Base-by-base conservation (phyloP, 768 basidiomycete species). In the Suillus cothurnatus region DNA sequence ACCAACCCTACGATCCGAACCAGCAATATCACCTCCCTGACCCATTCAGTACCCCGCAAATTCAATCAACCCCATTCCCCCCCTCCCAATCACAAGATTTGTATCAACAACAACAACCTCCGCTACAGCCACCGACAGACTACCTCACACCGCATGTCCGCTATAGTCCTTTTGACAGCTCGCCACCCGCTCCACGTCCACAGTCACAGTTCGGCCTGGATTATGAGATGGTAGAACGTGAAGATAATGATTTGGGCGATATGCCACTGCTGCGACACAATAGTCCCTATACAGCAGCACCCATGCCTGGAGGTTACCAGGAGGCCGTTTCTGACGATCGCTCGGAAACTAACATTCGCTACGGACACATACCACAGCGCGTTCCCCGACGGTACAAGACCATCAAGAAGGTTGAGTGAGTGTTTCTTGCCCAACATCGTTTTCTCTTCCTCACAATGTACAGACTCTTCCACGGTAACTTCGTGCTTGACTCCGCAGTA, bases 331-430 rank as follows among this genome's bases (percentile, higher is more conserved):
- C 67, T 23, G 80, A 84, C 23, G 71, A 73, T 8, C 71, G 69
- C 23, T 67, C 56, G n/a, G 82, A 82, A 56, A 84, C 72, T 71
- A 90, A 91, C 66, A 92, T 93, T 64, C 84, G 94, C 23, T 98
- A 97, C 73, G 96, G 97, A 0, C 81, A 90, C 14, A 95, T 97
- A 64, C 96, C 97, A 0, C 93, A 95, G 72, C 84, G 95, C 28
- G 92, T 97, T 1, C 91, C 94, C 0, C 80, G 97, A 57, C 80
- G 96, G 61, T 89, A 95, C 82, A 97, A 96, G 83, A 99, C 96
- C 0, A 88, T 95, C 75, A 98, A 97, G 81, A 88, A 88, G 73
- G 92, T 97, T 69, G 92, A 92, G 86, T 90, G 69, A 81, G 87
- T 85, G 21, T 11, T 32, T n/a, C 21, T 64, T 64, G 49, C 31